Evolutionary conservation across 495 filamentous ascomycete genomes (phyloP), one percentile per base, ranked within the genome.

Genomic region (Letharia lupina): DNA sequence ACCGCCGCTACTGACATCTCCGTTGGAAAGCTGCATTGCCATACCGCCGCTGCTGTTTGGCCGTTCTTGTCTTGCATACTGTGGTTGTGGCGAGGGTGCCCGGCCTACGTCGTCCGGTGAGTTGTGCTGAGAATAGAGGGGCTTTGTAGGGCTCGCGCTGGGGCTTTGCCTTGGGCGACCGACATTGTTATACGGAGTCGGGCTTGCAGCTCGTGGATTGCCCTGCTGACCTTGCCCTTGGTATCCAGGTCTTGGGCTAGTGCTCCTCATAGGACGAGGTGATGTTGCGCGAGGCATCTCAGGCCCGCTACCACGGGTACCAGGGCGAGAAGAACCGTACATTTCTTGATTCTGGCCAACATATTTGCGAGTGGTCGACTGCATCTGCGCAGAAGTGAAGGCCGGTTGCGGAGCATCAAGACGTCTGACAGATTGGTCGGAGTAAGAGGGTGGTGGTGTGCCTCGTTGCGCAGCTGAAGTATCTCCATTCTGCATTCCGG

Each of bases 361-460:
- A 73, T 94, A 96, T 71, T 89, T 89, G 64, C 93, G 86, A 1
- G 91, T 92, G 16, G 93, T 89, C 71, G 94, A 88, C 69, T 96
- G 88, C 95, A 99, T 99, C 57, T 93, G 88, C 63, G 87, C 87
- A 11, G 89, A 88, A 0, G 95, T 98, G 67, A 93, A 91, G 15
- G 95, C 95, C 1, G 93, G 94, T 63, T 94, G 86, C 1, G 95
- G 95, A 20, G 92, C 89, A 65, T 88, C 95, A 16, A 99, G 85
- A 54, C 91, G 84, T 71, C 83, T 93, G 71, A 89, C 80, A 60
- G 87, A 83, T 47, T 67, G 69, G 57, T 89, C 86, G 69, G 90
- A 84, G 71, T 97, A 98, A 0, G 90, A 89, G 4, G 95, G 94
- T 10, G 94, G 92, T 11, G 89, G 89, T 45, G 87, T 91, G 10